phyloP scores from a whole-genome alignment of 2,329 filamentous ascomycete species.

The Xylariaceae sp. region DNA sequence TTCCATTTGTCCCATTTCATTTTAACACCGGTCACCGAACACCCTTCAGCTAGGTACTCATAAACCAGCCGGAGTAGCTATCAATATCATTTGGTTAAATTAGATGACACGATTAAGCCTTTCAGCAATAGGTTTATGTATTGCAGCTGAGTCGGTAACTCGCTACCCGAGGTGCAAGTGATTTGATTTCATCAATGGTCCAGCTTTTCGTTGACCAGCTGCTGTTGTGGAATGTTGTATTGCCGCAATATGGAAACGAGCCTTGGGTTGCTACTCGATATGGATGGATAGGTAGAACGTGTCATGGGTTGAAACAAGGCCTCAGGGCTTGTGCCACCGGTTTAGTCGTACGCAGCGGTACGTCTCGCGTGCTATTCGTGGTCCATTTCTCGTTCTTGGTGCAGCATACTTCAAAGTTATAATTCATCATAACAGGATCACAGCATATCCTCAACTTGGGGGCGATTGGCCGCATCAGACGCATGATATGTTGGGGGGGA shows the following conservation, averaged over 20 bases:
- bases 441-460: neutral
- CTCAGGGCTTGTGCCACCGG: neutral
- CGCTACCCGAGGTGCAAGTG: slow-evolving; percentile 12
- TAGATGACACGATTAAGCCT: neutral
- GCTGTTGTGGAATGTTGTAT: too few relatives aligned
- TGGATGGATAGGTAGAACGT: too few relatives aligned
- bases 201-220: too few relatives aligned
- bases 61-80: too few relatives aligned
- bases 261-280: too few relatives aligned
- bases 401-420: neutral
- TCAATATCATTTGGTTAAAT: too few relatives aligned
- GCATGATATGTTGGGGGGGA: neutral
- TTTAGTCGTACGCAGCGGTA: neutral
- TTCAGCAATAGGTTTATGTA: neutral
- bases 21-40: slow-evolving; percentile 19
- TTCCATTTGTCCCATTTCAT: too few relatives aligned
- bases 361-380: neutral
- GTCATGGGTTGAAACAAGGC: slow-evolving; percentile 5
- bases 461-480: slow-evolving; percentile 1
- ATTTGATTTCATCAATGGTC: slow-evolving; percentile 14
- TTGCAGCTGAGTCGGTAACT: slow-evolving; percentile 7
- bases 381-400: too few relatives aligned
- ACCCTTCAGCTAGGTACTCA: too few relatives aligned
- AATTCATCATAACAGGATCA: slow-evolving; percentile 1
- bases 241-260: too few relatives aligned